These are phyloP conservation scores for Lentinula sp. DNA, from an alignment of 768 basidiomycete species.

Conservation along the genomic window DNA sequence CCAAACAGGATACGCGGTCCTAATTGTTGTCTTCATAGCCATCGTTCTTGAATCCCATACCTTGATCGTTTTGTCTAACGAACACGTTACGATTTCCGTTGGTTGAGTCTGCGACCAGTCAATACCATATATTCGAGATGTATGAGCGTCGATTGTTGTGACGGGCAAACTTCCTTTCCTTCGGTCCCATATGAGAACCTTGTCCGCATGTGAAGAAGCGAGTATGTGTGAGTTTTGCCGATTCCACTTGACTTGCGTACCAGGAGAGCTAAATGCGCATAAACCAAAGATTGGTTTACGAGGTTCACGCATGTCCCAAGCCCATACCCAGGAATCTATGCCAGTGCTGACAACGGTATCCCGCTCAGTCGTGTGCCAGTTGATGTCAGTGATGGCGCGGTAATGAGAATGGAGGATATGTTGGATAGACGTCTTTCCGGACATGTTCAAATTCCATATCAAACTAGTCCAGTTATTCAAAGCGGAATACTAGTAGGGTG, in stretches of 20 bases:
- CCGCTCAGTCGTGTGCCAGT: slow-evolving; percentile 88
- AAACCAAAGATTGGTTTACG: slow-evolving; percentile 72
- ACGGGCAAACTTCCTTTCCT: slow-evolving; percentile 90
- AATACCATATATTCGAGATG: slow-evolving; percentile 94
- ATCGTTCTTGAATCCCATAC: slow-evolving; percentile 58
- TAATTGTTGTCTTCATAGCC: slow-evolving; percentile 35
- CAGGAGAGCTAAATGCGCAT: slow-evolving; percentile 52
- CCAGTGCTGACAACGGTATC: slow-evolving; percentile 85
- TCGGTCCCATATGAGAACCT: slow-evolving; percentile 92
- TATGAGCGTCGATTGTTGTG: slow-evolving; percentile 70
- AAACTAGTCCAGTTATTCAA: slow-evolving; percentile 36
- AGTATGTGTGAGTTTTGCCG: slow-evolving; percentile 78
- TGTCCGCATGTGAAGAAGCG: slow-evolving; percentile 83
- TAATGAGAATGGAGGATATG: slow-evolving; percentile 86
- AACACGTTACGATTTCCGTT: slow-evolving; percentile 90
- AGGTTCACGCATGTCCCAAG: slow-evolving; percentile 80
- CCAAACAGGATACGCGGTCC: slow-evolving; percentile 90
- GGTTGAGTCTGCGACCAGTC: slow-evolving; percentile 81
- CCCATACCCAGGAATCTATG: slow-evolving; percentile 92
- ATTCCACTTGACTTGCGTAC: slow-evolving; percentile 98
- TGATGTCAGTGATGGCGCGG: slow-evolving; percentile 95
- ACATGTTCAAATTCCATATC: slow-evolving; percentile 87
- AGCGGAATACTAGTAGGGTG: not conserved
- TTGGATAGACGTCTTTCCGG: slow-evolving; percentile 74
- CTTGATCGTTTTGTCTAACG: slow-evolving; percentile 91